phyloP scores from a whole-genome alignment of 306 rosid species.

The Crataegus laevigata region DNA sequence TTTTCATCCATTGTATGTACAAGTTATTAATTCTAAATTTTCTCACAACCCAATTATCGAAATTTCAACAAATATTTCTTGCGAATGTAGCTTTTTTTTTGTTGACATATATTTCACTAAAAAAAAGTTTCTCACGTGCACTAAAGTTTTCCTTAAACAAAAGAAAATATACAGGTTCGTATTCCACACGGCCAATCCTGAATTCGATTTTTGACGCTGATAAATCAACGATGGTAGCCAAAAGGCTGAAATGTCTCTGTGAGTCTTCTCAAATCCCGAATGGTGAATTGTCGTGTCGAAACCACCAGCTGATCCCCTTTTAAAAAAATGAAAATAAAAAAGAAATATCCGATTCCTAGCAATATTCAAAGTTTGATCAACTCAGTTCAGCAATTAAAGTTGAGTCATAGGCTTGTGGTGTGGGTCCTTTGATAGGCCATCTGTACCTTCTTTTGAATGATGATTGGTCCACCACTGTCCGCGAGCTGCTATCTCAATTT shows the following conservation, averaged over 20 bases:
- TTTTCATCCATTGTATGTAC: too few relatives aligned
- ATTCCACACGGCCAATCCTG: accelerated
- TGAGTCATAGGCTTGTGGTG: neutral
- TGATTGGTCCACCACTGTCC: neutral
- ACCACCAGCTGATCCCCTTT: too few relatives aligned
- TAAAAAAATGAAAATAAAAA: too few relatives aligned
- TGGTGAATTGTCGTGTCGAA: too few relatives aligned
- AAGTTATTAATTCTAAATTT: too few relatives aligned
- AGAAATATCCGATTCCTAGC: neutral
- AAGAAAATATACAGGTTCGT: neutral
- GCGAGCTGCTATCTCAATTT: neutral
- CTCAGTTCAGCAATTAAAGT: neutral
- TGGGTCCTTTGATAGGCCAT: neutral
- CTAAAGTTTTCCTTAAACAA: too few relatives aligned
- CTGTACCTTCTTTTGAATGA: neutral
- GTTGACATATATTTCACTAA: neutral
- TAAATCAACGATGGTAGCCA: too few relatives aligned
- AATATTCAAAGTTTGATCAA: neutral
- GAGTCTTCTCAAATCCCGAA: too few relatives aligned
- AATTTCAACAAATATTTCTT: neutral
- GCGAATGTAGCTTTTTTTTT: neutral
- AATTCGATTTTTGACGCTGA: too few relatives aligned
- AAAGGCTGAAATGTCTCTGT: too few relatives aligned
- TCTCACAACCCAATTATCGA: neutral
- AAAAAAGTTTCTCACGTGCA: too few relatives aligned